A percentile compares a stretch with the other conserved stretches of the same genome.
phyloP scores from a whole-genome alignment of 1,284 basidiomycete species.

The Malassezia japonica region DNA sequence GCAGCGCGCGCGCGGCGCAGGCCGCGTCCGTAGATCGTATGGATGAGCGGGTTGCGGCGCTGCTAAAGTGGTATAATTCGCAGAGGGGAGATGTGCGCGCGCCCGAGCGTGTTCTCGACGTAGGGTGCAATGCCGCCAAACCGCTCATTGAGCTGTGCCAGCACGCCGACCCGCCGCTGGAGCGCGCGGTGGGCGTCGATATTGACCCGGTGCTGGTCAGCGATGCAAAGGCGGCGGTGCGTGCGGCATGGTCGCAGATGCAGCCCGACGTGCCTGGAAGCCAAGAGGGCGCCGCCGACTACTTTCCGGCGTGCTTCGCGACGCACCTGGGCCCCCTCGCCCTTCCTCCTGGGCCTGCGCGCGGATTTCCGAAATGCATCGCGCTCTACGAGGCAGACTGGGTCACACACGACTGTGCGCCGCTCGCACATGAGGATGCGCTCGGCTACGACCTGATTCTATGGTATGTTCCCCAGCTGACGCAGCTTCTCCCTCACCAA shows the following conservation, averaged over 20 bases:
- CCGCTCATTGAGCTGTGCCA: constrained; percentile 17
- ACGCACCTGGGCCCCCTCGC: constrained; percentile 1
- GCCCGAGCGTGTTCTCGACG: constrained; percentile 10
- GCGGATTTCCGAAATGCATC: constrained; percentile 3
- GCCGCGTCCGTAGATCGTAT: neutral
- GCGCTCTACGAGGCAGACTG: constrained; percentile 7
- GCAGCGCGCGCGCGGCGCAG: constrained; percentile 6
- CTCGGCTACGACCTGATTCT: constrained; percentile 12
- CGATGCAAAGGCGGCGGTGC: constrained; percentile 8
- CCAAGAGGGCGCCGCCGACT: neutral
- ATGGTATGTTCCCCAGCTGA: neutral
- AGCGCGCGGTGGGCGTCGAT: constrained; percentile 10
- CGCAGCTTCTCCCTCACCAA: constrained; percentile 14
- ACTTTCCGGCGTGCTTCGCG: constrained; percentile 11
- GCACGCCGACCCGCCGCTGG: constrained; percentile 1
- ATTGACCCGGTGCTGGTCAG: constrained; percentile 9
- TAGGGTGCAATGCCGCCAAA: constrained; percentile 19
- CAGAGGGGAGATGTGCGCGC: neutral
- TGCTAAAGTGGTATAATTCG: constrained; percentile 9
- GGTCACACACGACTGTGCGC: neutral
- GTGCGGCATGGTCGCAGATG: constrained; percentile 11
- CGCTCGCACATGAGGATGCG: neutral
- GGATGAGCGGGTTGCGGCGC: constrained; percentile 7
- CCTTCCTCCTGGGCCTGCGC: neutral
- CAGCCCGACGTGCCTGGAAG: neutral